phyloP scores from a whole-genome alignment of 2,329 filamentous ascomycete genomes.

The Fusarium sp. region DNA sequence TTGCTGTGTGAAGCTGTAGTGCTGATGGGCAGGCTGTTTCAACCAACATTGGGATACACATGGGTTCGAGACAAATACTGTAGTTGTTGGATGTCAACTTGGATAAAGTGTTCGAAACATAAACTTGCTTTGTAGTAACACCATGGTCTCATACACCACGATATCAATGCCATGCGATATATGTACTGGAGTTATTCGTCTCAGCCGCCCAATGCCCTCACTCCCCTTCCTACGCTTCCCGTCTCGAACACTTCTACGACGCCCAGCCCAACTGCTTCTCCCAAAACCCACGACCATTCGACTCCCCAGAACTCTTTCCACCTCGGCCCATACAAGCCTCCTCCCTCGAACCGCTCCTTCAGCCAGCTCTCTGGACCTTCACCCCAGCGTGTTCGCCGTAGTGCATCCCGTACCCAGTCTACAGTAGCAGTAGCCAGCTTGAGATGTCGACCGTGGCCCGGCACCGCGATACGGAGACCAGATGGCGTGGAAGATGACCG shows the following conservation, averaged over 20 bases:
- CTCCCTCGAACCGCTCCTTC: constrained; percentile 77
- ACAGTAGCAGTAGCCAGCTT: constrained; percentile 72
- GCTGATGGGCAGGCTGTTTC: background rate
- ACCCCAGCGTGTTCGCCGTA: constrained; percentile 69
- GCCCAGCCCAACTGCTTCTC: constrained; percentile 76
- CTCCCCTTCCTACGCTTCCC: constrained; percentile 75
- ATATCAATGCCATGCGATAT: background rate
- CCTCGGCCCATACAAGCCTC: constrained; percentile 55
- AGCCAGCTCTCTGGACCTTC: constrained; percentile 73
- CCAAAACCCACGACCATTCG: constrained; percentile 77
- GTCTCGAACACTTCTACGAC: constrained; percentile 81
- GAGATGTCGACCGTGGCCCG: constrained; percentile 74
- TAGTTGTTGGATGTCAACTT: background rate
- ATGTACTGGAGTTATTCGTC: background rate
- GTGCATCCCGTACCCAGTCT: constrained; percentile 68
- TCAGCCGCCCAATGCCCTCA: constrained; percentile 58
- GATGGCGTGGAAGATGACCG: constrained; percentile 36
- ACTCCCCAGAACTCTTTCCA: constrained; percentile 79
- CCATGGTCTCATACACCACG: background rate
- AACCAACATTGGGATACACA: background rate
- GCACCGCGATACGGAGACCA: constrained; percentile 69
- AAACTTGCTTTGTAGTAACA: background rate
- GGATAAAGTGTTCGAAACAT: background rate
- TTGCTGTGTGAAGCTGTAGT: background rate
- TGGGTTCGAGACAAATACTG: background rate